Base-by-base conservation (phyloP, 169 alveolate species). In the Fabrea salina region DNA sequence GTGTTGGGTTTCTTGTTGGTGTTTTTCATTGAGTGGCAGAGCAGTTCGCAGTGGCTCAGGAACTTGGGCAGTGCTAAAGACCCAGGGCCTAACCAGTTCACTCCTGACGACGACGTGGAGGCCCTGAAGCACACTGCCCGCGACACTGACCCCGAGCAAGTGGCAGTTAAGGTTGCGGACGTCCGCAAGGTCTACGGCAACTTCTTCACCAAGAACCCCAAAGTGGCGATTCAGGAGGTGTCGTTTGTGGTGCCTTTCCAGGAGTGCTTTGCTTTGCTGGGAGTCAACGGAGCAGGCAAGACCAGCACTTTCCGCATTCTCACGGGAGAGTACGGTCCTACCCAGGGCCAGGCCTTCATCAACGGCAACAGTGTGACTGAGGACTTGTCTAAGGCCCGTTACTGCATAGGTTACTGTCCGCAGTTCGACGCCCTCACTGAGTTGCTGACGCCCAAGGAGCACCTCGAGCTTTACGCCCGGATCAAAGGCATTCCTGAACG, bases 281-380 rank as follows among this genome's bases (percentile, higher is more conserved):
- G 97, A 32, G 89, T 89, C 39, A 93, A 93, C 79, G 97, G 97
- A 1, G 91, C 95, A 37, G 97, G 97, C 16, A 93, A 93, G 74
- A 83, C 97, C 13, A 88, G 95, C 1, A 86, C 95, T 25, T 93
- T 93, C 75, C 86, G 80, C 83, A 64, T 86, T 4, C 82, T 93
- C 67, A 90, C 95, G 16, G 96, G 96, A 79, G 95, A 93, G 76
- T 68, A 75, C 19, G 68, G 66, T 37, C 94, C 95, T 2, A 77
- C 91, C n/a, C 68, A 39, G 33, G 97, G 97, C 35, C 72, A 86
- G 59, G 92, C 90, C 4, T 85, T 61, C 49, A 85, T 93, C 25
- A 82, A 80, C 40, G 97, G 97, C 22, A 44, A 54, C 58, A 91
- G 91, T 89, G 87, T 91, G 53, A 80, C 80, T 25, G 83, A 81